Evolutionary conservation across 441 rosid genomes (phyloP).

Genomic region (Corymbia calophylla): DNA sequence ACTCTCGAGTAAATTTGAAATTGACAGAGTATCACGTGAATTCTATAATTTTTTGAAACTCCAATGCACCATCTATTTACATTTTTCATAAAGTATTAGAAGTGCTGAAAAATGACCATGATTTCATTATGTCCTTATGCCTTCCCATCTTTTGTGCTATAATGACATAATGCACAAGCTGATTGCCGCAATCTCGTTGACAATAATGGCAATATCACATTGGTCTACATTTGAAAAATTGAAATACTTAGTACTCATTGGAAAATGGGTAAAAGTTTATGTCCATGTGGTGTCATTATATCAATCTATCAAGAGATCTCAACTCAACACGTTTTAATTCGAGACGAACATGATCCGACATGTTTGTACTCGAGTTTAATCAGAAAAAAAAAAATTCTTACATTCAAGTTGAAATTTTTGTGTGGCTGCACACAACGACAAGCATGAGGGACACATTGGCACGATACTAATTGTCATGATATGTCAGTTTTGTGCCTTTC

Average conservation of each 20-base stretch:
- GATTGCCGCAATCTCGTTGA: background rate
- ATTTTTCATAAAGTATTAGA: background rate
- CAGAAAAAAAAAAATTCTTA: background rate
- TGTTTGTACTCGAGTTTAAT: background rate
- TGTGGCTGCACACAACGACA: background rate
- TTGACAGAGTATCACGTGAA: background rate
- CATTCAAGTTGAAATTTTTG: background rate
- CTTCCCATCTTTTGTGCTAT: background rate
- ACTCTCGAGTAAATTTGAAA: background rate
- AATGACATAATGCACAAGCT: background rate
- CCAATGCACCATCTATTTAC: background rate
- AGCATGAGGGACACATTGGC: background rate
- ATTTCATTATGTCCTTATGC: background rate
- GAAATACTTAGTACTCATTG: background rate
- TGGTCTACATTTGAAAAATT: background rate
- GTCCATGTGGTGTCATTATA: rapidly evolving
- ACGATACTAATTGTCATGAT: background rate
- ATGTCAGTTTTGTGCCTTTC: background rate
- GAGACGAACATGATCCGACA: background rate
- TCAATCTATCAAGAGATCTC: background rate
- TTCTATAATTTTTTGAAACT: background rate
- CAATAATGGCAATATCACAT: background rate
- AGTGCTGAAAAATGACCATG: background rate
- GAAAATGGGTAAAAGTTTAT: background rate
- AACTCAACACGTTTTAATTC: no score